phyloP scores from a whole-genome alignment of 768 basidiomycete genomes.

The Harrya chromipes region DNA sequence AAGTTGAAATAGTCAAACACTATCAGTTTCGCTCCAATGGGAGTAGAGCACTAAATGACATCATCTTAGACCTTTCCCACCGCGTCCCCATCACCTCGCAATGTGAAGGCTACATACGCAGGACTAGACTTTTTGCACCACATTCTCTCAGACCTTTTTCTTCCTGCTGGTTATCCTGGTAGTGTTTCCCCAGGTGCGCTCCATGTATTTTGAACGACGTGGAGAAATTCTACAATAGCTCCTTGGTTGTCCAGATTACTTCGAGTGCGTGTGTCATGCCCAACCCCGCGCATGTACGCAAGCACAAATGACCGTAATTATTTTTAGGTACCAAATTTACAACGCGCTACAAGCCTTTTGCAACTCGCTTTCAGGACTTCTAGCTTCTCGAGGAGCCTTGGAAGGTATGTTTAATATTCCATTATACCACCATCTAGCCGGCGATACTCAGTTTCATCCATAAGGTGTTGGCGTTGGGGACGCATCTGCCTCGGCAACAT shows the following conservation, averaged over 20 bases:
- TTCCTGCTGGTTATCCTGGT: conserved; percentile 59
- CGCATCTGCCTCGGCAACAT: conserved; percentile 59
- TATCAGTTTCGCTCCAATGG: not conserved
- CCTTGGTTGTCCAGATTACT: conserved; percentile 42
- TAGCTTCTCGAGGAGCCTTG: conserved; percentile 64
- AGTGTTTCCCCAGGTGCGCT: conserved; percentile 56
- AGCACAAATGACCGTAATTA: not conserved
- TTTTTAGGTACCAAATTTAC: conserved; percentile 57
- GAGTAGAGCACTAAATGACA: conserved; percentile 2
- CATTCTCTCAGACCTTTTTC: conserved; percentile 40
- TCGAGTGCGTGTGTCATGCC: conserved; percentile 40
- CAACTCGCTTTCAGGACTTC: conserved; percentile 58
- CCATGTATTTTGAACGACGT: not conserved
- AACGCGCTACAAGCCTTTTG: conserved; percentile 71
- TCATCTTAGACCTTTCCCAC: conserved; percentile 1
- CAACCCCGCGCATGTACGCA: conserved; percentile 5
- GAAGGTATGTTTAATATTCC: conserved; percentile 43
- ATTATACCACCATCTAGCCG: not conserved
- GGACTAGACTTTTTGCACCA: conserved; percentile 10
- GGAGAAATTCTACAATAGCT: not conserved
- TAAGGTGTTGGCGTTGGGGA: conserved; percentile 70
- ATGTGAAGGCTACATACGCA: not conserved
- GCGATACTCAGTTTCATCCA: not conserved
- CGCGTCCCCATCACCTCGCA: not conserved
- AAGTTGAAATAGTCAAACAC: not conserved